Evolutionary conservation across 768 basidiomycete species (phyloP).

Genomic region (Pholiota microspora): DNA sequence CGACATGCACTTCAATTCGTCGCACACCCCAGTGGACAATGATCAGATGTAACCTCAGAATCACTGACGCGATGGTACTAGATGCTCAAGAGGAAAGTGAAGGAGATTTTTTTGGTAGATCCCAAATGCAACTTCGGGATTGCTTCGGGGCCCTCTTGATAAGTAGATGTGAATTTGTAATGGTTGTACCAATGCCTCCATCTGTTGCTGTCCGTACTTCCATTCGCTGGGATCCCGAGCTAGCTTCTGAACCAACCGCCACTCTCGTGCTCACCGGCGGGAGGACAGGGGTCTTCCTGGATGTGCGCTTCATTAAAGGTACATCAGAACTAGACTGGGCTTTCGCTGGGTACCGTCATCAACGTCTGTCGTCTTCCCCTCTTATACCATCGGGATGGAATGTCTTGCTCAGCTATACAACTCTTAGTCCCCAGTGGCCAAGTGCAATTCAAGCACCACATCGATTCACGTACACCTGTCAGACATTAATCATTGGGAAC

Average conservation of each 20-base stretch:
- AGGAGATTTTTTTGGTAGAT: too few species aligned
- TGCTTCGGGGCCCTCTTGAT: too few species aligned
- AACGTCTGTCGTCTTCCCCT: conserved; percentile 4
- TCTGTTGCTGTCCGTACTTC: conserved; percentile 15
- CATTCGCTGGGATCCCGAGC: conserved; percentile 32
- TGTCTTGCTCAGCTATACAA: not conserved
- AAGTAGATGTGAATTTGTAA: too few species aligned
- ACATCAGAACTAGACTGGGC: conserved; percentile 33
- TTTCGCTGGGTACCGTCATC: conserved; percentile 33
- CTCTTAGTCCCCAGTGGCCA: conserved; percentile 6
- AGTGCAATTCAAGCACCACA: conserved; percentile 12
- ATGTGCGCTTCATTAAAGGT: conserved; percentile 32
- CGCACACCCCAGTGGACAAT: too few species aligned
- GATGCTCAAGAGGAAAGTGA: too few species aligned
- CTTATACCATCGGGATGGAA: not conserved
- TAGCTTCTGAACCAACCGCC: conserved; percentile 31
- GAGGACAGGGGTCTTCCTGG: conserved; percentile 30
- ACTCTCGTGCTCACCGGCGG: conserved; percentile 32
- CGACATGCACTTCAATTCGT: too few species aligned
- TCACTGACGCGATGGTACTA: too few species aligned
- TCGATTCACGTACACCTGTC: conserved; percentile 14
- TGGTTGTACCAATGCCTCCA: too few species aligned
- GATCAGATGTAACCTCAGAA: too few species aligned
- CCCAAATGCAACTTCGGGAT: too few species aligned
- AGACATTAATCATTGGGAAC: too few species aligned